A percentile compares a stretch with the other conserved stretches of the same genome.
These are phyloP conservation scores for Melaleuca quinquenervia DNA, from an alignment of 345 rosid species.

Conservation along the genomic window DNA sequence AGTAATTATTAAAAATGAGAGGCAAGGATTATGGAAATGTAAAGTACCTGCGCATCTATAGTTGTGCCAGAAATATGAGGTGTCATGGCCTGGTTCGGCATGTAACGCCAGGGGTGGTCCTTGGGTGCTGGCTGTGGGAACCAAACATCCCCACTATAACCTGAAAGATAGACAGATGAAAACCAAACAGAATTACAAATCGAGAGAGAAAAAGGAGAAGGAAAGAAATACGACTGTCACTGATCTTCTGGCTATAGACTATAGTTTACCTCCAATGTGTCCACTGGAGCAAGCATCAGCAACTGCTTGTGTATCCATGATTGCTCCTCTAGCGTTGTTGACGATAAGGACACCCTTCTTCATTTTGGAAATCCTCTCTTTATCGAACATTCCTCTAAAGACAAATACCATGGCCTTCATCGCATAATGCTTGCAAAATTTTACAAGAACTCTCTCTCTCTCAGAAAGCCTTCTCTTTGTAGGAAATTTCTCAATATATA, in stretches of 20 bases:
- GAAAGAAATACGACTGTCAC: background rate
- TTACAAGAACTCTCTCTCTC: background rate
- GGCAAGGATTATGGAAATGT: background rate
- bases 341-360: slow-evolving; percentile 86
- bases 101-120: slow-evolving; percentile 98
- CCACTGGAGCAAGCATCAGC: slow-evolving; percentile 76
- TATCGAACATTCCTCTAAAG: slow-evolving; percentile 66
- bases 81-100: slow-evolving; percentile 99
- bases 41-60: slow-evolving; percentile 74
- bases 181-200: background rate
- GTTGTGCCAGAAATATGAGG: slow-evolving; percentile 98
- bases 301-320: slow-evolving; percentile 86
- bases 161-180: slow-evolving; percentile 12
- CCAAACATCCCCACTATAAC: slow-evolving; percentile 98
- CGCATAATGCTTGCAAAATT: background rate
- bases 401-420: background rate
- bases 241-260: background rate
- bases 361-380: slow-evolving; percentile 65
- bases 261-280: slow-evolving; percentile 56
- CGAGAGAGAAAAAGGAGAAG: background rate
- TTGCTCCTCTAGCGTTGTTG: slow-evolving; percentile 95
- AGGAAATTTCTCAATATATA: background rate
- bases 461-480: background rate
- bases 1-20: background rate
- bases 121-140: slow-evolving; percentile 90